phyloP scores from a whole-genome alignment of 352 stramenopile species.

The Pythium dissotocum region DNA sequence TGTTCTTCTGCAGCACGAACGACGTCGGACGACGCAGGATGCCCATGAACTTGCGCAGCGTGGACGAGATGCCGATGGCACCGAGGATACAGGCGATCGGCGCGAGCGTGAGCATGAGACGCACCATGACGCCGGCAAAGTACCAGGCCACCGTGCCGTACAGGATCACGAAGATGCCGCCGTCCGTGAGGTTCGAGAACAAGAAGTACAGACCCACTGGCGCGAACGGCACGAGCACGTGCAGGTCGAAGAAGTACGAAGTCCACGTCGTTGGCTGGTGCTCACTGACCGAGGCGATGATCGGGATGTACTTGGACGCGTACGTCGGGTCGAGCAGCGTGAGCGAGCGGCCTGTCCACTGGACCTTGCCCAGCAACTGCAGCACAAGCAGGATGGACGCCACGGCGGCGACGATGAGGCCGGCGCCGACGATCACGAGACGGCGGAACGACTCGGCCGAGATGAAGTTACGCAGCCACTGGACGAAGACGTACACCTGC shows the following conservation, averaged over 20 bases:
- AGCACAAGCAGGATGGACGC: conserved; percentile 66
- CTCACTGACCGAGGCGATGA: conserved; percentile 94
- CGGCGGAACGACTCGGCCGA: conserved; percentile 47
- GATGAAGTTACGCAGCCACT: conserved; percentile 76
- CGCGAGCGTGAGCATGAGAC: conserved; percentile 90
- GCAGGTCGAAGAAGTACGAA: conserved; percentile 91
- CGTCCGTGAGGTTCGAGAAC: conserved; percentile 89
- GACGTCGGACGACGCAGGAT: neutral
- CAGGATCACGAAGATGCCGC: conserved; percentile 92
- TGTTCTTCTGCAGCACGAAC: neutral
- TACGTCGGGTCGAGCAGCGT: conserved; percentile 93
- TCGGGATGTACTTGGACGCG: conserved; percentile 94
- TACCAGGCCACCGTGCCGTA: conserved; percentile 93
- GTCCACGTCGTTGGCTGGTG: conserved; percentile 94
- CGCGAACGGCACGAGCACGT: conserved; percentile 90
- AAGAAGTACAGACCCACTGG: conserved; percentile 91
- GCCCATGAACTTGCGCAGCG: conserved; percentile 1
- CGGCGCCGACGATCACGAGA: conserved; percentile 13
- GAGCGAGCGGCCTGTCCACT: conserved; percentile 91
- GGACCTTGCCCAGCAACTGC: conserved; percentile 80
- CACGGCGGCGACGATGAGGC: conserved; percentile 53
- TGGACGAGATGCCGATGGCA: conserved; percentile 75
- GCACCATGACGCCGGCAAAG: conserved; percentile 93
- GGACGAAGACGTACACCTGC: conserved; percentile 67
- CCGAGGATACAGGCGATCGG: conserved; percentile 89